Evolutionary conservation across 2,329 filamentous ascomycete genomes (phyloP).

Genomic region (Cyphellophora attinorum): DNA sequence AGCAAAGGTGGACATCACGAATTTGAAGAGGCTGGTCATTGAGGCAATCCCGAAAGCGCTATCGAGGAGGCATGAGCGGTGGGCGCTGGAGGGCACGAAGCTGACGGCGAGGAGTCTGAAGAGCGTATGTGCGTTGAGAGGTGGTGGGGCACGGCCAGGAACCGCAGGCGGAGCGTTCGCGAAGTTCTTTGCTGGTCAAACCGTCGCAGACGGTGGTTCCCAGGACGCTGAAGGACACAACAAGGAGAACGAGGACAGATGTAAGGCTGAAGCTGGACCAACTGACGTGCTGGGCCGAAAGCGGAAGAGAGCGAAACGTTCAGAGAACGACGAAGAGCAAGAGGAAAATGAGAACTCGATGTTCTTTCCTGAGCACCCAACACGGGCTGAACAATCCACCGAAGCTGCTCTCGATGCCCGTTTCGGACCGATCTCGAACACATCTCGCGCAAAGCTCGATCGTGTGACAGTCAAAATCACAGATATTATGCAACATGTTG

Average conservation of each 20-base stretch:
- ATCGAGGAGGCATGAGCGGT: constrained; percentile 63
- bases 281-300: not conserved
- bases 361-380: not conserved
- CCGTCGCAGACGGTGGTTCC: too few species aligned
- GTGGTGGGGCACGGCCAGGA: constrained; percentile 60
- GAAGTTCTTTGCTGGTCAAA: constrained; percentile 48
- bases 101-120: constrained; percentile 63
- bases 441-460: constrained; percentile 13
- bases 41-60: constrained; percentile 76
- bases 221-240: constrained; percentile 9
- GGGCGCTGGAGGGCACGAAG: constrained; percentile 57
- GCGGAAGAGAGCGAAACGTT: not conserved
- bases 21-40: constrained; percentile 48
- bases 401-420: constrained; percentile 6
- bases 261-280: constrained; percentile 10
- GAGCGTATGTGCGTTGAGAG: constrained; percentile 59
- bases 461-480: constrained; percentile 11
- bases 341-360: constrained; percentile 37
- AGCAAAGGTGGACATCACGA: constrained; percentile 15
- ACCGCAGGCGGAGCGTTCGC: constrained; percentile 69
- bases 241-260: constrained; percentile 15
- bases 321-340: constrained; percentile 30
- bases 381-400: not conserved
- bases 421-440: constrained; percentile 12
- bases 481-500: constrained; percentile 3